Base-by-base conservation (phyloP, 2,329 filamentous ascomycete genomes). In the Colletotrichum sojae region DNA sequence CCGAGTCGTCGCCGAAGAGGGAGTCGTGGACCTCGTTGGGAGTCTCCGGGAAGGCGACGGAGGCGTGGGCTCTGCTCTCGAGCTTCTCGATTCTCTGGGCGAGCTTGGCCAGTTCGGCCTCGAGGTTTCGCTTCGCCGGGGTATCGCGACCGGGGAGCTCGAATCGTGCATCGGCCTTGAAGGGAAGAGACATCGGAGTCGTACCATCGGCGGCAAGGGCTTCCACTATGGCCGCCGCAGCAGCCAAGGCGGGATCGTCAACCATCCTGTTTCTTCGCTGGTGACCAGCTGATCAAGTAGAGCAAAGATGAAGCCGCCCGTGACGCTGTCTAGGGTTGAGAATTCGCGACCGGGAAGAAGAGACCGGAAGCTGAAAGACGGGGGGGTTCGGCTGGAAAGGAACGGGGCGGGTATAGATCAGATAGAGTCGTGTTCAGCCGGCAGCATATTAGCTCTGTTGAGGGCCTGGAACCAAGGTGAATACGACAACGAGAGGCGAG, bases 31-130 rank as follows among this genome's bases (percentile, higher is more conserved):
- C 88, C 83, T 96, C 94, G 79, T 91, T 94, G 55, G 94, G 94
- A 10, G 94, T 96, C 77, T 95, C 91, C 74, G 94, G 94, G 75
- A 95, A 88, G 65, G 86, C 83, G 72, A 86, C 85, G 67, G 87
- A 80, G 67, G 87, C 83, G 76, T 88, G 89, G 73, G 93, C 92
- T 82, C 92, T 92, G 74, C 90, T 89, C 84, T 98, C 95, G 74
- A 98, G 89, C 73, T 91, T 90, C 72, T 94, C 92, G 73, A 98
- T 90, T 73, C 96, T 88, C 71, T 90, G 83, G 69, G 91, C 89
- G 72, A 98, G 88, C 64, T 93, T 91, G 58, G 91, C 89, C 67
- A 99, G 88, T 82, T 98, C 95, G 69, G 87, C 86, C 82, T 98
- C 94, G 70, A 98, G 89, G 39, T 87, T 87, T 73, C 88, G 86